Base-by-base conservation (phyloP, 1,284 basidiomycete species). In the Cutaneotrichosporon spelunceum region DNA sequence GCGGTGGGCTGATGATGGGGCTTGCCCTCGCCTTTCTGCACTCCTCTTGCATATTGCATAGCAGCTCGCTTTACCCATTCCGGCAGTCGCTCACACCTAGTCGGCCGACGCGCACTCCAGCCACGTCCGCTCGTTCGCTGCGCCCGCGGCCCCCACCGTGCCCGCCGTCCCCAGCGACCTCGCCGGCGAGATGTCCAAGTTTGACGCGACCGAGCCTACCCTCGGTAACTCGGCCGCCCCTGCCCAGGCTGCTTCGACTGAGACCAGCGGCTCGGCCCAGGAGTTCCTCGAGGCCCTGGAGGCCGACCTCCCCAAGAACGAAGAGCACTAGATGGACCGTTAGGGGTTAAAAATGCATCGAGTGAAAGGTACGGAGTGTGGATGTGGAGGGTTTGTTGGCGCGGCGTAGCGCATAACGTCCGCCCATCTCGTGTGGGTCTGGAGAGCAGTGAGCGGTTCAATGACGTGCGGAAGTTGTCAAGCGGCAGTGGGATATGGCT, bases 71-170 rank as follows among this genome's bases (percentile, higher is more conserved):
- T n/a, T n/a, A n/a, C n/a, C n/a, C n/a, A n/a, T n/a, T n/a, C n/a
- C n/a, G n/a, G n/a, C n/a, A n/a, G n/a, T n/a, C n/a, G n/a, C n/a
- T n/a, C n/a, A n/a, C n/a, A n/a, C 16, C 21, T 55, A 93, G 90
- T 84, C 86, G 66, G 87, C 89, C 79, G 88, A 93, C 78, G 90
- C 90, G 56, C 89, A 92, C 78, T 85, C 90, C 69, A 88, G 88
- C 62, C 81, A 77, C 62, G 91, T 93, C 64, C 91, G 91, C 80
- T 70, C 83, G 52, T 92, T 87, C 83, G 75, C 84, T 33, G 76
- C 85, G 23, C 91, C 91, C 7, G 78, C 86, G 23, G 74, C 84
- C 24, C 91, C 91, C 57, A 81, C 85, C 62, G 79, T 85, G 2
- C 91, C 91, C 10, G 74, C 84, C 14, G 82, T 92, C 60, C 89